These are phyloP conservation scores for Galerina marginata DNA, from an alignment of 768 basidiomycete genomes.

Conservation along the genomic window DNA sequence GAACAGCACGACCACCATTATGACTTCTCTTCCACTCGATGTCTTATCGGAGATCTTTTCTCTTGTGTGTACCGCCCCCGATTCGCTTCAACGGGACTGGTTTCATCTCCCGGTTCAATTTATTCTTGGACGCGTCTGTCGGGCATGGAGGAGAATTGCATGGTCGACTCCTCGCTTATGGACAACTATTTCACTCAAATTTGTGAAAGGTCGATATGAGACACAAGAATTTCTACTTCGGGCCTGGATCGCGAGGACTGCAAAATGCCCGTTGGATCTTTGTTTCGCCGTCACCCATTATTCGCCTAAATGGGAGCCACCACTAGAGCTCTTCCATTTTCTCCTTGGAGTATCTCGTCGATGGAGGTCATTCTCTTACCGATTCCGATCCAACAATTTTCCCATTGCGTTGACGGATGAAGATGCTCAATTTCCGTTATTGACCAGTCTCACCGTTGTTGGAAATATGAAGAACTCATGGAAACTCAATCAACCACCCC, in stretches of 20 bases:
- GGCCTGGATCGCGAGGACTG: constrained; percentile 7
- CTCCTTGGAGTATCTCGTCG: too few species aligned
- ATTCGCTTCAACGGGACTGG: background rate
- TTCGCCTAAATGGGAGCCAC: background rate
- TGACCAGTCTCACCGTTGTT: too few species aligned
- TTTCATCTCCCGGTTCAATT: constrained; percentile 1
- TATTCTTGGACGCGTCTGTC: constrained; percentile 8
- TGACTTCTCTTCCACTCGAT: background rate
- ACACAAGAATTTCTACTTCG: constrained; percentile 1
- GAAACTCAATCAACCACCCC: too few species aligned
- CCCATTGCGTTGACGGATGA: too few species aligned
- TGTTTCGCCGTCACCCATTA: background rate
- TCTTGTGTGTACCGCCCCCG: background rate
- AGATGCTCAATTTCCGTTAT: too few species aligned
- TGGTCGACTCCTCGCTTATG: constrained; percentile 11
- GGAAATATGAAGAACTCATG: too few species aligned
- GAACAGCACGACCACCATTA: background rate
- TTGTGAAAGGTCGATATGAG: background rate
- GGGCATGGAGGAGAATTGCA: constrained; percentile 8
- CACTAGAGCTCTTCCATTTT: too few species aligned
- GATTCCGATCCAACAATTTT: too few species aligned
- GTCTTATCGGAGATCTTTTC: background rate
- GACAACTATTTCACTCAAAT: background rate
- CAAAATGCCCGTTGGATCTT: background rate
- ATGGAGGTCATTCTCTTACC: too few species aligned